phyloP scores from a whole-genome alignment of 2,329 filamentous ascomycete species.

The Aureobasidium vineae region DNA sequence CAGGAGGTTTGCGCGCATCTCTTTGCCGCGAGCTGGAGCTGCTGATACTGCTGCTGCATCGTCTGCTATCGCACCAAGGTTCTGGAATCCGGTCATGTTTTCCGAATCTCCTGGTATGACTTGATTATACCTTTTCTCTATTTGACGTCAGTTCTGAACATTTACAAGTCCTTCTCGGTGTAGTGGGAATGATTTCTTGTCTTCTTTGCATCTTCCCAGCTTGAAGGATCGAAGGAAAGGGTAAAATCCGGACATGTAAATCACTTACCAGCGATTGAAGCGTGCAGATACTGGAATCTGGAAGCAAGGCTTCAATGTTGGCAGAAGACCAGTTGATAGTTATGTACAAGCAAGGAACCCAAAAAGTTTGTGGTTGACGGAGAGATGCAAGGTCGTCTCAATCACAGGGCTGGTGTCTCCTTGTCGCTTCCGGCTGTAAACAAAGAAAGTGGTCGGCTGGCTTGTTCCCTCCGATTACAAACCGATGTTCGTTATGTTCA shows the following conservation, averaged over 20 bases:
- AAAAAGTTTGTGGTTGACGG: not conserved
- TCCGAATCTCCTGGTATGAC: not conserved
- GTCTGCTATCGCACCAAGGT: slow-evolving; percentile 40
- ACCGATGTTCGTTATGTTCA: not conserved
- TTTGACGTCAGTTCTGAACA: not conserved
- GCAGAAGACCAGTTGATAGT: not conserved
- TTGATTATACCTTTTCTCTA: not conserved
- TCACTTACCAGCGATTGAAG: not conserved
- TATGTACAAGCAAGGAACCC: not conserved
- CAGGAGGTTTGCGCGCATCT: slow-evolving; percentile 59
- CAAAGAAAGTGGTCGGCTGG: slow-evolving; percentile 3
- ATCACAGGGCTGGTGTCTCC: not conserved
- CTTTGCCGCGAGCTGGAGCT: slow-evolving; percentile 73
- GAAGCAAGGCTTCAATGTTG: not conserved
- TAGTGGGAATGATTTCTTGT: not conserved
- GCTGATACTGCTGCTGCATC: slow-evolving; percentile 59
- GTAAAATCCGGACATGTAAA: not conserved
- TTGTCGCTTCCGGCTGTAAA: slow-evolving; percentile 16
- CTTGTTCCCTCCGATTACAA: not conserved
- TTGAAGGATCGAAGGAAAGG: not conserved
- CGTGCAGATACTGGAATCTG: not conserved
- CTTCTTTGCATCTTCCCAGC: not conserved
- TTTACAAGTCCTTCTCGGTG: not conserved
- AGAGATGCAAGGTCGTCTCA: not conserved
- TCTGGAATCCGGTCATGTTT: slow-evolving; percentile 30